Conservation (phyloP, 140 eudicot species). For the Senecio squalidus region DNA sequence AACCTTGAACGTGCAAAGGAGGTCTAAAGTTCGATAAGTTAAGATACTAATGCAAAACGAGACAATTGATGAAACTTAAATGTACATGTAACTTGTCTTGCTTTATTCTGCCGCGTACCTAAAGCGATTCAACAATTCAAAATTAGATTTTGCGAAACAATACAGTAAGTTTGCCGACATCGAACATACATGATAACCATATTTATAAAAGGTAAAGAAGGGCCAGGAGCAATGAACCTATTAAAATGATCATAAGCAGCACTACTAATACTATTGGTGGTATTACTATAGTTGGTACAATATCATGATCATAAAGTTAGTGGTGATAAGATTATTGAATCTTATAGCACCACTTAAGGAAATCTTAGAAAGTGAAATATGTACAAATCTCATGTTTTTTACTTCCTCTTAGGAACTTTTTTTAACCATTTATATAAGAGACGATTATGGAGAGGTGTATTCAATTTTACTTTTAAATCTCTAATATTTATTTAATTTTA, state of each 20-base stretch:
- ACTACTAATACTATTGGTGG: constrained; percentile 12
- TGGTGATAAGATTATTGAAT: constrained; percentile 32
- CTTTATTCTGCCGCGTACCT: constrained; percentile 20
- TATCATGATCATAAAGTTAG: constrained; percentile 36
- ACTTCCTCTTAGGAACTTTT: constrained; percentile 2
- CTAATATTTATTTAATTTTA: too few species aligned
- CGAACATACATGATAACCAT: constrained; percentile 9
- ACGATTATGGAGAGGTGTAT: too few species aligned
- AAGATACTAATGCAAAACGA: too few species aligned
- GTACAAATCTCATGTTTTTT: constrained; percentile 17
- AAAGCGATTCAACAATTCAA: constrained; percentile 5
- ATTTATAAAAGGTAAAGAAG: constrained; percentile 10
- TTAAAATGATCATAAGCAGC: constrained; percentile 25
- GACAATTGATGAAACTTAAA: too few species aligned
- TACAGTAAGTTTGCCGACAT: constrained; percentile 21
- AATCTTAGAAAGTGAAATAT: constrained; percentile 17
- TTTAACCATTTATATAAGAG: too few species aligned
- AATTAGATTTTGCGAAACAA: not conserved
- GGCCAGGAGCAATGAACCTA: constrained; percentile 31
- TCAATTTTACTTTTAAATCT: too few species aligned
- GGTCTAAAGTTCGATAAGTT: too few species aligned
- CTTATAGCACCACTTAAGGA: constrained; percentile 31
- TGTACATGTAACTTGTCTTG: too few species aligned
- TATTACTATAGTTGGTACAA: constrained; percentile 29
- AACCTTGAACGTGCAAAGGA: too few species aligned